Evolutionary conservation across 2,329 filamentous ascomycete genomes (phyloP).

Genomic region (Talaromyces sp.): DNA sequence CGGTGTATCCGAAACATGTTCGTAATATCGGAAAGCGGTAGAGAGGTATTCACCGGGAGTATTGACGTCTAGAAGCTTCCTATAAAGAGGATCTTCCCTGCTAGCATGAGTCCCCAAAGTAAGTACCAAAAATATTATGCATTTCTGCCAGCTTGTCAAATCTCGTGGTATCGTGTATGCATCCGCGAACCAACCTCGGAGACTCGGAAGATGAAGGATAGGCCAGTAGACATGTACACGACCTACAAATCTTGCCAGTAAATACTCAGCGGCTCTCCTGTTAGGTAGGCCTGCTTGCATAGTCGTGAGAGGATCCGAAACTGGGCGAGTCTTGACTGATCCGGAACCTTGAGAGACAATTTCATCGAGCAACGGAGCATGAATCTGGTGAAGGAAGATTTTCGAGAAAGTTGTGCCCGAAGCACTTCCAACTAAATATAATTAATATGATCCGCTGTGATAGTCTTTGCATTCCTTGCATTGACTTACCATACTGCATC

Average conservation of each 20-base stretch:
- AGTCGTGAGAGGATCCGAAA: background rate
- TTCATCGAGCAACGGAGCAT: background rate
- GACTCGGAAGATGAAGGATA: background rate
- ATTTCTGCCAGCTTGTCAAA: background rate
- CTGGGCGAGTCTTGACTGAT: background rate
- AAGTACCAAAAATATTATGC: background rate
- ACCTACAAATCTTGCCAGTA: background rate
- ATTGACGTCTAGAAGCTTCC: background rate
- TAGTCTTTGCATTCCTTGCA: background rate
- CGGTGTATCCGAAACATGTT: background rate
- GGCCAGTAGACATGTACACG: conserved; percentile 4
- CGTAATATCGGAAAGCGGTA: background rate
- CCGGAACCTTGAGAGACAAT: background rate
- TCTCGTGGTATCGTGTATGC: background rate
- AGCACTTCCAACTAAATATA: background rate
- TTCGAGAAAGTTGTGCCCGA: background rate
- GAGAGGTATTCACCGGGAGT: background rate
- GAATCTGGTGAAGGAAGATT: background rate
- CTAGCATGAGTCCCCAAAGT: background rate
- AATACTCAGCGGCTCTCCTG: background rate
- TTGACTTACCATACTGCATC: conserved; percentile 1
- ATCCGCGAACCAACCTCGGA: background rate
- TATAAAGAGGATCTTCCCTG: background rate
- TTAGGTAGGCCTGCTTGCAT: background rate
- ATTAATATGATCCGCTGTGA: background rate